These are phyloP conservation scores for Alternaria ventricosa DNA, from an alignment of 2,329 filamentous ascomycete genomes.

Conservation along the genomic window DNA sequence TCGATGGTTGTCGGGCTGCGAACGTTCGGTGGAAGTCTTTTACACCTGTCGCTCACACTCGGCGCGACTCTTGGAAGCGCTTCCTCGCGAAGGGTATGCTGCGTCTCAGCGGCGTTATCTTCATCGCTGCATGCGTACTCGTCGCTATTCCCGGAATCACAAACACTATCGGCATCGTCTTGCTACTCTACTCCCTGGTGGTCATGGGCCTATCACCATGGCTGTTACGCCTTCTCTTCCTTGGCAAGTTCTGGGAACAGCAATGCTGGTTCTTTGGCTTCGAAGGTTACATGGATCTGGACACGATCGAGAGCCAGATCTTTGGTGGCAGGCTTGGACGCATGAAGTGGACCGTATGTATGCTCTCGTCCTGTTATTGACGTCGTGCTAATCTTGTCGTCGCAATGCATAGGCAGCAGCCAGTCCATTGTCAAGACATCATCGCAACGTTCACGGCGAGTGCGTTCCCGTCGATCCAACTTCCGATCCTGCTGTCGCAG, in stretches of 20 bases:
- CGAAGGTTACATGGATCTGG: conserved; percentile 51
- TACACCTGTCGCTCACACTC: conserved; percentile 38
- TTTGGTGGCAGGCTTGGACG: conserved; percentile 48
- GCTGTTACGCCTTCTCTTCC: conserved; percentile 47
- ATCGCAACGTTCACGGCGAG: conserved; percentile 34
- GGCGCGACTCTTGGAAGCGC: conserved; percentile 37
- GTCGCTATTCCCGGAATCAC: not conserved
- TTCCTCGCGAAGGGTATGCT: conserved; percentile 25
- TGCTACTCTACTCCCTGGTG: conserved; percentile 35
- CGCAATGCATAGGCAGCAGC: conserved; percentile 9
- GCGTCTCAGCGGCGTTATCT: conserved; percentile 24
- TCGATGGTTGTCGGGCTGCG: conserved; percentile 52
- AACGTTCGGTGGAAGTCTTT: conserved; percentile 55
- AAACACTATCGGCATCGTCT: conserved; percentile 8
- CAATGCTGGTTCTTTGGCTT: conserved; percentile 55
- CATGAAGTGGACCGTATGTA: conserved; percentile 46
- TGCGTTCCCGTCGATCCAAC: conserved; percentile 45
- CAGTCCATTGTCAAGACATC: conserved; percentile 44
- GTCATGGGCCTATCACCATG: conserved; percentile 43
- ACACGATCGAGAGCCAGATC: conserved; percentile 48
- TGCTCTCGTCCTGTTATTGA: not conserved
- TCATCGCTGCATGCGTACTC: conserved; percentile 22
- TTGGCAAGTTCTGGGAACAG: conserved; percentile 50
- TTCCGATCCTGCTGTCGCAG: conserved; percentile 24
- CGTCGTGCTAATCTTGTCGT: not conserved